These are phyloP conservation scores for Gelatoporia subvermispora DNA, from an alignment of 768 basidiomycete genomes.

Conservation along the genomic window DNA sequence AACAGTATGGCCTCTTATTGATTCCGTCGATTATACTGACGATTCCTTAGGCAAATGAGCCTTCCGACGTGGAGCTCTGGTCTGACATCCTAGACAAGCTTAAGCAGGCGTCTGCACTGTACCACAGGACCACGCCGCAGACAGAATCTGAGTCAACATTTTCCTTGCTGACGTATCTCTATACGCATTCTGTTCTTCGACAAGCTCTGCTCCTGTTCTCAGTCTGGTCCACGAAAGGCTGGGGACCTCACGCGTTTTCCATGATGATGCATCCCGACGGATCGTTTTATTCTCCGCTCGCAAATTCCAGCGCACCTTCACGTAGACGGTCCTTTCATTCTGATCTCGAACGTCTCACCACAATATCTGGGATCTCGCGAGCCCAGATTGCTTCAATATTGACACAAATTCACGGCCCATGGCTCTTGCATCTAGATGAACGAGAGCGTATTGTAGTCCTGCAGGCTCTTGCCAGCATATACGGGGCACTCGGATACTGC, in stretches of 20 bases:
- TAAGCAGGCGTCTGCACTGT: constrained; percentile 54
- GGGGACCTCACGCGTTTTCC: constrained; percentile 74
- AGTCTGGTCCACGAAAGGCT: constrained; percentile 83
- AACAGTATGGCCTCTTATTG: no score
- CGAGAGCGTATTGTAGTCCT: constrained; percentile 70
- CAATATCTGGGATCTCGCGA: constrained; percentile 66
- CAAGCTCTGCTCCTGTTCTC: constrained; percentile 72
- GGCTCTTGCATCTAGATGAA: constrained; percentile 75
- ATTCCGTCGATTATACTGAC: not conserved
- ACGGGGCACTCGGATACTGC: constrained; percentile 74
- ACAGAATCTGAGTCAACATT: constrained; percentile 48
- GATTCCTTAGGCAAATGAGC: constrained; percentile 47
- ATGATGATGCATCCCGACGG: constrained; percentile 67
- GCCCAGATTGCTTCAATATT: constrained; percentile 59
- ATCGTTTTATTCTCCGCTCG: constrained; percentile 54
- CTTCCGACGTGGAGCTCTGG: constrained; percentile 67
- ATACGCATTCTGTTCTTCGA: constrained; percentile 62
- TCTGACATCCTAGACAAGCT: constrained; percentile 70
- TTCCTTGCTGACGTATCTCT: constrained; percentile 63
- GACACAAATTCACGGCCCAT: constrained; percentile 81
- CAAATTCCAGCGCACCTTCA: constrained; percentile 12
- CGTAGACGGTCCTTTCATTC: constrained; percentile 31
- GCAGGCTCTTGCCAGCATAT: constrained; percentile 68
- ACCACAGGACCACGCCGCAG: constrained; percentile 49
- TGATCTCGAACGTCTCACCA: constrained; percentile 60